Percentiles rank a stretch among this genome's conserved stretches.
phyloP scores from a whole-genome alignment of 2,329 filamentous ascomycete genomes.

The Ophiocordyceps sinensis region DNA sequence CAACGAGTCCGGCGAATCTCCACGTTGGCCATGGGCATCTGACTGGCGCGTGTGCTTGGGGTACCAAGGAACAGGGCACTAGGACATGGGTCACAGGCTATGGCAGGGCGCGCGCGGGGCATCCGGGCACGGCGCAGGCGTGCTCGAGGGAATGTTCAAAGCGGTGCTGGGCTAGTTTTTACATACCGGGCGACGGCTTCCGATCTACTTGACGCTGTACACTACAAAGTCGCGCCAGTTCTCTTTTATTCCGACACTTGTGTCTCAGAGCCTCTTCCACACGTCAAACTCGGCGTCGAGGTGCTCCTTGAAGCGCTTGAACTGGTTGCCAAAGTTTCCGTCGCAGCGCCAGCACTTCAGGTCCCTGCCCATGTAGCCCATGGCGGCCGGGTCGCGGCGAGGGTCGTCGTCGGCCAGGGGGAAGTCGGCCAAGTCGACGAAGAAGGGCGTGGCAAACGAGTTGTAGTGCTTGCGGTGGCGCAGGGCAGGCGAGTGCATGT shows the following conservation, averaged over 20 bases:
- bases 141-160: not conserved
- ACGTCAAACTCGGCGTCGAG: constrained; percentile 57
- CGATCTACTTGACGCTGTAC: not conserved
- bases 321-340: constrained; percentile 56
- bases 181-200: not conserved
- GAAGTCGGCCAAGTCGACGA: constrained; percentile 66
- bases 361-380: constrained; percentile 47
- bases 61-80: not conserved
- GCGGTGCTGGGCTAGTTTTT: not conserved
- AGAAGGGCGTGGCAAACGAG: constrained; percentile 75
- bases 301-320: constrained; percentile 62
- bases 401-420: constrained; percentile 54
- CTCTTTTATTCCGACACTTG: not conserved
- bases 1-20: not conserved
- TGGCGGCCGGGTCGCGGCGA: constrained; percentile 39
- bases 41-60: not conserved
- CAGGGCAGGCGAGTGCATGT: constrained; percentile 58
- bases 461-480: constrained; percentile 84
- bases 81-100: no score
- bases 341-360: constrained; percentile 79
- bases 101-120: not conserved
- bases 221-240: not conserved
- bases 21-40: no score
- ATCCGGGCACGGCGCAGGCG: not conserved
- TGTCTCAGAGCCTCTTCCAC: constrained; percentile 51